Percentiles rank a stretch among this genome's conserved stretches.
Conservation (phyloP, 2,329 filamentous ascomycete genomes). For the Aschersonia sp. region DNA sequence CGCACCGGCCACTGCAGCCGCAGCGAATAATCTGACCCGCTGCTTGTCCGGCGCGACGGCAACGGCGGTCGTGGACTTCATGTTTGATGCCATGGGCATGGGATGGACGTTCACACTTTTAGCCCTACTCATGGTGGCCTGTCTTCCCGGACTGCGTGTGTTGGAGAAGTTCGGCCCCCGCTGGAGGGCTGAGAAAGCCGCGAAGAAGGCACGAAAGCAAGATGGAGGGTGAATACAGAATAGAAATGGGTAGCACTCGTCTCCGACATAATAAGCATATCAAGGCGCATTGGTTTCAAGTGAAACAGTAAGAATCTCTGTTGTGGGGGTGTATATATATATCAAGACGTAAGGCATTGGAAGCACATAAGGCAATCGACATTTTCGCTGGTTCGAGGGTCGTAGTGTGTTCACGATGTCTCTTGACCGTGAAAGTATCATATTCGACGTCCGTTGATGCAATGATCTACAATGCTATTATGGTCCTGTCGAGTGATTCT, state of each 20-base stretch:
- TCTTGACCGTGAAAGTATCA: background rate
- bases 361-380: no score
- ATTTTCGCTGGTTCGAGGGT: no score
- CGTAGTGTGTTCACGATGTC: no score
- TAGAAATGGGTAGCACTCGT: no score
- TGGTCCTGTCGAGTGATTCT: conserved; percentile 50
- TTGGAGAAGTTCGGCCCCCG: conserved; percentile 31
- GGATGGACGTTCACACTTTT: conserved; percentile 51
- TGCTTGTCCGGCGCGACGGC: conserved; percentile 45
- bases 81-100: conserved; percentile 40
- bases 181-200: conserved; percentile 36
- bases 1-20: conserved; percentile 46
- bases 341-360: no score
- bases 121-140: conserved; percentile 31
- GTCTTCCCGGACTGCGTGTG: conserved; percentile 33
- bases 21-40: conserved; percentile 49
- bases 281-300: no score
- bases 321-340: no score
- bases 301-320: no score
- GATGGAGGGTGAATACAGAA: background rate
- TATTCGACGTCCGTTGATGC: no score
- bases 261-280: no score
- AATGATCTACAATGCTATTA: conserved; percentile 29
- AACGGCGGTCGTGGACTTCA: conserved; percentile 43
- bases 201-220: conserved; percentile 9